phyloP scores from a whole-genome alignment of 2,329 filamentous ascomycete genomes.

The Colletotrichum sansevieriae region DNA sequence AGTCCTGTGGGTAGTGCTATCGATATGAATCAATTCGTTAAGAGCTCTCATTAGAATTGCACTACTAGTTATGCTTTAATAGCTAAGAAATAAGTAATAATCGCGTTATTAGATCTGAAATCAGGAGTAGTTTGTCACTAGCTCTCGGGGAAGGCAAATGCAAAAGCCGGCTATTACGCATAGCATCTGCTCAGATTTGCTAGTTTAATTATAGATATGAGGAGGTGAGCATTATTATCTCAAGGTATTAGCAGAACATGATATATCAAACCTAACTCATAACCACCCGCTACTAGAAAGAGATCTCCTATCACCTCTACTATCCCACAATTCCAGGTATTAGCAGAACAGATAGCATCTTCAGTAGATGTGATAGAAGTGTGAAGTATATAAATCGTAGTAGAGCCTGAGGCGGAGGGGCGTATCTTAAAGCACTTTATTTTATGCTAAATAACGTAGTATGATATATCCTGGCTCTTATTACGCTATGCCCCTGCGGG shows the following conservation, averaged over 20 bases:
- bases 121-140: background rate
- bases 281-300: background rate
- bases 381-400: background rate
- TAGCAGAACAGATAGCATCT: background rate
- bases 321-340: background rate
- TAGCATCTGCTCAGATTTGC: conserved; percentile 1
- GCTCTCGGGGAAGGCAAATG: background rate
- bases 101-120: background rate
- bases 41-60: background rate
- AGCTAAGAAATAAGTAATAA: background rate
- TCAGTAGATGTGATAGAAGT: background rate
- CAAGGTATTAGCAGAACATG: no score
- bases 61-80: background rate
- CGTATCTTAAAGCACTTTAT: background rate
- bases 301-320: background rate
- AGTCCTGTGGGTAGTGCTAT: background rate
- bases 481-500: background rate
- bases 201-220: background rate
- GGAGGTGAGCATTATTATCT: background rate
- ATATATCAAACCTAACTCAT: background rate
- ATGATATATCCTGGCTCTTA: background rate
- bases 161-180: background rate
- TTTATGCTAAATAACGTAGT: background rate
- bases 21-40: background rate
- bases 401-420: background rate